Percentiles rank a stretch among this genome's conserved stretches.
Evolutionary conservation across 1,284 basidiomycete species (phyloP).

Genomic region (Rhodotorula sp.): DNA sequence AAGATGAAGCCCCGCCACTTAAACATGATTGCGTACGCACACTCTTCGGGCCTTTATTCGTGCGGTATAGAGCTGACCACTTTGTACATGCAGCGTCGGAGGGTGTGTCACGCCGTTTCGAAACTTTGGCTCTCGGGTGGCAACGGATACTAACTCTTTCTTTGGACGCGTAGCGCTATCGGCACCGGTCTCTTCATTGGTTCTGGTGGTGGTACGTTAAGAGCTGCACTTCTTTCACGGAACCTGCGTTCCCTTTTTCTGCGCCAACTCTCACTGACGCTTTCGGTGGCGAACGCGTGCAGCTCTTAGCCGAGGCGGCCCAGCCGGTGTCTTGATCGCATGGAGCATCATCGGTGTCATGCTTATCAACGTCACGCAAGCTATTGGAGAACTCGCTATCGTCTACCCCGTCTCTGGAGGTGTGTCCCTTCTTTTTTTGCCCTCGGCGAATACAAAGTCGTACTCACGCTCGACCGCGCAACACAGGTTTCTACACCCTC

Average conservation of each 20-base stretch:
- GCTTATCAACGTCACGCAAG: conserved; percentile 42
- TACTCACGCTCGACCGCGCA: neutral
- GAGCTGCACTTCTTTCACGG: neutral
- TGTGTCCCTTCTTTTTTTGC: neutral
- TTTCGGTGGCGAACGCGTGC: neutral
- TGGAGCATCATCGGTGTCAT: conserved; percentile 49
- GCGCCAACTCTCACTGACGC: neutral
- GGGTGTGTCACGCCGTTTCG: conserved; percentile 22
- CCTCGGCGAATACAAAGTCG: neutral
- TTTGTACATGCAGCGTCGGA: neutral
- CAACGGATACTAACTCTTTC: neutral
- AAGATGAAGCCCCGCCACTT: conserved; percentile 23
- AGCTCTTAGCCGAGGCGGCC: conserved; percentile 54
- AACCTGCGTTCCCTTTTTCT: neutral
- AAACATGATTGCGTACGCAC: conserved; percentile 51
- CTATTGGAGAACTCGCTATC: conserved; percentile 51
- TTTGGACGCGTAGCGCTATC: neutral
- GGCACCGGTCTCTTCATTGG: conserved; percentile 49
- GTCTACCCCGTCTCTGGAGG: conserved; percentile 52
- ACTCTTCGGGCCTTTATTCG: conserved; percentile 46
- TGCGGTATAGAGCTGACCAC: neutral
- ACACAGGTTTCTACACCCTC: conserved; percentile 52
- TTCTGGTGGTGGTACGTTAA: conserved; percentile 3
- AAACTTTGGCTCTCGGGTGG: neutral
- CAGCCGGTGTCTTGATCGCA: conserved; percentile 48